Evolutionary conservation across 116 monocot genomes (phyloP).

Genomic region (Papilionanthe hybrid): DNA sequence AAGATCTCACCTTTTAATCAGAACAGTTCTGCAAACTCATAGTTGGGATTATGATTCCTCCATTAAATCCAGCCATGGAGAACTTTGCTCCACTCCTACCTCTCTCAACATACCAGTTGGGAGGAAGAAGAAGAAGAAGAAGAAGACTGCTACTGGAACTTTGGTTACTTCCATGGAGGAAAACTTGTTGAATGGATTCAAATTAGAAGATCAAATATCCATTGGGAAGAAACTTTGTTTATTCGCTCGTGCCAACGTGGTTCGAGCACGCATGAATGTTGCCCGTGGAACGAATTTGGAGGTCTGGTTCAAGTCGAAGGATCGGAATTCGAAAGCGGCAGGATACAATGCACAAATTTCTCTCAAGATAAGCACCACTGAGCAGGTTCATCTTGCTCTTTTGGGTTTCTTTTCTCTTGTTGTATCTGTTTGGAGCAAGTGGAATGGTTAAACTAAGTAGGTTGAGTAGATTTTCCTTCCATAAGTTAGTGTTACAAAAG

Average conservation of each 20-base stretch:
- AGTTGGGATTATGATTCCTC: constrained; percentile 17
- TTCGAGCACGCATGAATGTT: constrained; percentile 7
- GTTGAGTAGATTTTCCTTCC: background rate
- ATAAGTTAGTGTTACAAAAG: no score
- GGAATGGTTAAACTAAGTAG: constrained; percentile 12
- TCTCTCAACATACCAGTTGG: constrained; percentile 12
- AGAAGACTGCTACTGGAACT: constrained; percentile 17
- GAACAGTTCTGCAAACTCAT: background rate
- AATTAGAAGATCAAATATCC: constrained; percentile 19
- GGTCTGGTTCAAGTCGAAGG: constrained; percentile 8
- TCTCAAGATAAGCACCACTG: constrained; percentile 6
- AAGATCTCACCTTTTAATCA: background rate
- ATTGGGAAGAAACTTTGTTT: constrained; percentile 19
- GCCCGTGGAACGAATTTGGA: constrained; percentile 24
- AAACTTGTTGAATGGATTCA: constrained; percentile 21
- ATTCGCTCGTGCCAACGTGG: constrained; percentile 4
- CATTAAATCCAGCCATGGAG: constrained; percentile 25
- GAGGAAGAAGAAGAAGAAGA: constrained; percentile 13
- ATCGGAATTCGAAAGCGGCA: constrained; percentile 21
- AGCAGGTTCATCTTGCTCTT: constrained; percentile 22
- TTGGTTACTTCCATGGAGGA: constrained; percentile 18
- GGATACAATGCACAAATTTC: constrained; percentile 13
- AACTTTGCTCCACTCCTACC: constrained; percentile 11
- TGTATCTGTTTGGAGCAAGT: constrained; percentile 32
- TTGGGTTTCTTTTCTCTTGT: constrained; percentile 52